phyloP scores from a whole-genome alignment of 345 rosid genomes.

The Eucalyptus erythrocorys region DNA sequence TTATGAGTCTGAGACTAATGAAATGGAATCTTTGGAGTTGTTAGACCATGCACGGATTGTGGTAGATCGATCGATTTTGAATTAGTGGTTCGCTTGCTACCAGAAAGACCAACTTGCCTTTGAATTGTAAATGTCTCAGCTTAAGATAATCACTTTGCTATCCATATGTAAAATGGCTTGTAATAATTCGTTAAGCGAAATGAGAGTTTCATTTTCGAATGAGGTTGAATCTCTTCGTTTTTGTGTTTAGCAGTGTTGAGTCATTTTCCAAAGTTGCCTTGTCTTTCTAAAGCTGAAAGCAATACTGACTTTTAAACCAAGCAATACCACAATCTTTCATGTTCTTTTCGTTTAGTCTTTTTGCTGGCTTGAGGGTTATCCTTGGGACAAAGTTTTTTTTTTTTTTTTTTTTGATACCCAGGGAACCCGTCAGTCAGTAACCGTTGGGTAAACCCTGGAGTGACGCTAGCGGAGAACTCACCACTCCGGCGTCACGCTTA shows the following conservation, averaged over 20 bases:
- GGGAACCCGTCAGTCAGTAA: too few species aligned
- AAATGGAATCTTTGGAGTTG: neutral
- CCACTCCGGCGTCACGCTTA: too few species aligned
- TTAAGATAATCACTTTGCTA: too few species aligned
- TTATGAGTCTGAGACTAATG: neutral
- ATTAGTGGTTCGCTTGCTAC: neutral
- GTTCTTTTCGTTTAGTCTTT: too few species aligned
- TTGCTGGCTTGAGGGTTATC: neutral
- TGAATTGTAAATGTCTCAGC: neutral
- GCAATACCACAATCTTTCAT: neutral
- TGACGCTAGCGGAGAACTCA: too few species aligned
- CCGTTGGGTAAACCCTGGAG: too few species aligned
- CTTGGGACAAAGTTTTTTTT: too few species aligned
- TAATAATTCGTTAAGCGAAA: neutral
- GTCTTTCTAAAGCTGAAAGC: neutral
- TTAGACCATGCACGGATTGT: neutral
- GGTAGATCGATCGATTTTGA: neutral
- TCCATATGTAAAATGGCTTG: neutral
- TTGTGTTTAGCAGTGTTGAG: neutral
- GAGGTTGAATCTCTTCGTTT: neutral
- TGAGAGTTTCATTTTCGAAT: neutral
- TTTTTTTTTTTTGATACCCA: too few species aligned
- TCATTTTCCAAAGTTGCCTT: neutral
- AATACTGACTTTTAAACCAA: neutral
- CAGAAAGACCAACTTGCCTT: neutral